phyloP scores from a whole-genome alignment of 2,329 filamentous ascomycete species.

The Eutypella sp. region DNA sequence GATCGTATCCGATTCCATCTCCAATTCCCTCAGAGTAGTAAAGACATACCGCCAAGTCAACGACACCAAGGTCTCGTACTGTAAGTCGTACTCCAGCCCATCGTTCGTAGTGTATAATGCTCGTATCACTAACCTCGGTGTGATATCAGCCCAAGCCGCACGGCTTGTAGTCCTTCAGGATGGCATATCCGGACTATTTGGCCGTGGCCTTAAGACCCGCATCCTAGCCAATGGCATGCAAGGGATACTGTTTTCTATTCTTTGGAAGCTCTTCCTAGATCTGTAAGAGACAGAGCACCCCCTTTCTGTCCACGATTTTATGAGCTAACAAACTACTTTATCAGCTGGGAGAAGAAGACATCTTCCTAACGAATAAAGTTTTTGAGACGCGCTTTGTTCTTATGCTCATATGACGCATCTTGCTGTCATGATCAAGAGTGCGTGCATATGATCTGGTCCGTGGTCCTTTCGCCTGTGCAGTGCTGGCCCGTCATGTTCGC shows the following conservation, averaged over 20 bases:
- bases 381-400: no score
- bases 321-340: neutral
- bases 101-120: no score
- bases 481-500: no score
- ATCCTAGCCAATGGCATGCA: constrained; percentile 45
- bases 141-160: constrained; percentile 29
- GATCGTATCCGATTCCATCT: constrained; percentile 40
- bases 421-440: no score
- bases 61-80: constrained; percentile 40
- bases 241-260: constrained; percentile 41
- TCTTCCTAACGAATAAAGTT: neutral
- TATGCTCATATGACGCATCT: no score
- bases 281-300: constrained; percentile 32
- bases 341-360: neutral
- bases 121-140: neutral
- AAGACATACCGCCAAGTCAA: constrained; percentile 48
- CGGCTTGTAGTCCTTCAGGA: constrained; percentile 35
- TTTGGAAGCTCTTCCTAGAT: constrained; percentile 45
- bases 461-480: no score
- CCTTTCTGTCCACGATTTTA: neutral
- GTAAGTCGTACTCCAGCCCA: no score
- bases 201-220: constrained; percentile 41
- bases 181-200: constrained; percentile 37
- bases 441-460: no score
- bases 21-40: constrained; percentile 42